phyloP scores from a whole-genome alignment of 148 eudicot species.

The Diospyros kaki region DNA sequence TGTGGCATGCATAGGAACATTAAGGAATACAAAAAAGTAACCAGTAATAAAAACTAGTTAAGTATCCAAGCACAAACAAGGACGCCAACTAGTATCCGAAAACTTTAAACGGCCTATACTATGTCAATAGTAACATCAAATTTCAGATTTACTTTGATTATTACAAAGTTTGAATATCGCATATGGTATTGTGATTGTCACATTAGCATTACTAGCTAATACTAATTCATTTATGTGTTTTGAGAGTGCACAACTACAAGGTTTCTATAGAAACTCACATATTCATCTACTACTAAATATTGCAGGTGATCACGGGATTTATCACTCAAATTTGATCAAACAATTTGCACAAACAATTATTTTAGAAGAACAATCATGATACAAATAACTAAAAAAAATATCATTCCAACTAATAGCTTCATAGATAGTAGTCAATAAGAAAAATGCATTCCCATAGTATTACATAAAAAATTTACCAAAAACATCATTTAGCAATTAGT shows the following conservation, averaged over 20 bases:
- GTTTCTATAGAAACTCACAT: background rate
- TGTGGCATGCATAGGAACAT: background rate
- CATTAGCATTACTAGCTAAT: background rate
- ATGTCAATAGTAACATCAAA: too few species aligned
- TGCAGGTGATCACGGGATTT: background rate
- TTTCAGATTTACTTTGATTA: background rate
- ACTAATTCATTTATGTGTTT: background rate
- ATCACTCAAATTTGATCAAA: background rate
- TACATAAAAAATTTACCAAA: background rate
- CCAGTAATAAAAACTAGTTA: background rate
- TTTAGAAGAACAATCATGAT: background rate
- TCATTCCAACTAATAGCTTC: background rate
- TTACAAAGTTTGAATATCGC: background rate
- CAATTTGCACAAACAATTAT: background rate
- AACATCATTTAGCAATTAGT: background rate
- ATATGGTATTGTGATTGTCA: background rate
- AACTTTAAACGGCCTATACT: background rate
- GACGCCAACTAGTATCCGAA: background rate
- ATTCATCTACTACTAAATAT: background rate
- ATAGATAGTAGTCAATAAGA: background rate
- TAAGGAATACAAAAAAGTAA: background rate
- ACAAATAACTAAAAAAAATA: background rate
- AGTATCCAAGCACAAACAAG: background rate
- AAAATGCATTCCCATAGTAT: background rate
- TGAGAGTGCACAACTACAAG: too few species aligned